A percentile compares a stretch with the other conserved stretches of the same genome.
Conservation (phyloP, 805 yeast genomes). For the Kazachstania bromeliacearum region DNA sequence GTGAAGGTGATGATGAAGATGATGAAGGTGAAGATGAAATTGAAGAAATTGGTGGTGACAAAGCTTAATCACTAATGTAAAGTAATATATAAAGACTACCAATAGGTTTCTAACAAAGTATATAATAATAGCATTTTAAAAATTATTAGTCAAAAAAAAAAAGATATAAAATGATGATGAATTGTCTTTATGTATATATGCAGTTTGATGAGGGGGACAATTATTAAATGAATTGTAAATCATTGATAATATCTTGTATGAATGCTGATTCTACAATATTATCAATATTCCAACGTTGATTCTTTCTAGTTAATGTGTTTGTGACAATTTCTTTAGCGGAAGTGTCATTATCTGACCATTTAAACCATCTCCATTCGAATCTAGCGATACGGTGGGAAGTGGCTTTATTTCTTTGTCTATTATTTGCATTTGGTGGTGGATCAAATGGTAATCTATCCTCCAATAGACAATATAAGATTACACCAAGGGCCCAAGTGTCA, state of each 20-base stretch:
- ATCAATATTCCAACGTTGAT: slow-evolving; percentile 22
- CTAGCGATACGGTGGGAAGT: slow-evolving; percentile 85
- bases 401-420: slow-evolving; percentile 30
- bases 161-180: background rate
- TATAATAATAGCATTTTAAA: background rate
- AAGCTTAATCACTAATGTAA: too few species aligned
- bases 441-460: slow-evolving; percentile 92
- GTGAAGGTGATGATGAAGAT: slow-evolving; percentile 4
- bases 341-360: slow-evolving; percentile 18
- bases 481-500: slow-evolving; percentile 95
- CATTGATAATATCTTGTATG: slow-evolving; percentile 8
- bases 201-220: background rate
- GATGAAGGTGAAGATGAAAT: slow-evolving; percentile 4
- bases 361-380: slow-evolving; percentile 83
- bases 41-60: slow-evolving; percentile 4
- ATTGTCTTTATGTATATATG: background rate
- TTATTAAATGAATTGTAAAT: slow-evolving; percentile 3
- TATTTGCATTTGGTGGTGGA: slow-evolving; percentile 50
- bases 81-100: too few species aligned
- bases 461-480: slow-evolving; percentile 70
- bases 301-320: slow-evolving; percentile 24
- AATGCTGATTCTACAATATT: slow-evolving; percentile 19
- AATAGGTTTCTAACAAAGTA: too few species aligned
- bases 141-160: background rate
- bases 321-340: slow-evolving; percentile 22